These are phyloP conservation scores for Arthrinium phaeospermum DNA, from an alignment of 2,329 filamentous ascomycete species.

Conservation along the genomic window DNA sequence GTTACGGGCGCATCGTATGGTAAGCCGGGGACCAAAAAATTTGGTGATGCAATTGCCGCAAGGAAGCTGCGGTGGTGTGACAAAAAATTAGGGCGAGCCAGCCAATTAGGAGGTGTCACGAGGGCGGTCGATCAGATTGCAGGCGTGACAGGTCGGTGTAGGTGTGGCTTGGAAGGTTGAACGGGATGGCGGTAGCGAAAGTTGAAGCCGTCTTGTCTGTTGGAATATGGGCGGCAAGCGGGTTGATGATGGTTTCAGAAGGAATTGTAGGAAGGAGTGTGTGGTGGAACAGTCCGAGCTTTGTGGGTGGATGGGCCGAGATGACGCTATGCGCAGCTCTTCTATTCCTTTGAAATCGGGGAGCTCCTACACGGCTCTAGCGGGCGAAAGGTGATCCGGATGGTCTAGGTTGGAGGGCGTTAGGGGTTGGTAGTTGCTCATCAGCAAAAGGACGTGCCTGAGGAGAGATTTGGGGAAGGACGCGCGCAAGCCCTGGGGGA, in stretches of 20 bases:
- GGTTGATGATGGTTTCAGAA: slow-evolving; percentile 6
- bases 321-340: slow-evolving; percentile 10
- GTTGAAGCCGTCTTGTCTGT: background rate
- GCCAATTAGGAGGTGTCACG: slow-evolving; percentile 11
- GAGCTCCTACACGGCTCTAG: slow-evolving; percentile 11
- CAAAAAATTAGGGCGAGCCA: background rate
- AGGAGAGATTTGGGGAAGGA: slow-evolving; percentile 8
- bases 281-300: slow-evolving; percentile 12
- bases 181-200: slow-evolving; percentile 8
- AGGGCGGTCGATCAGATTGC: background rate
- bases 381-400: background rate
- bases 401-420: background rate
- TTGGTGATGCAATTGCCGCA: background rate
- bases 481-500: background rate
- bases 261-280: slow-evolving; percentile 13
- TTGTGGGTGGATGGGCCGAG: background rate
- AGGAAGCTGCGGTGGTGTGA: background rate
- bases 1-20: slow-evolving; percentile 36
- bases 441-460: background rate
- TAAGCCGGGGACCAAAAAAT: background rate
- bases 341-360: slow-evolving; percentile 2
- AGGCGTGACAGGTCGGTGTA: slow-evolving; percentile 2
- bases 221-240: background rate
- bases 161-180: slow-evolving; percentile 5
- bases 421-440: background rate